Base-by-base conservation (phyloP, 2,329 filamentous ascomycete species). In the Diaporthe australafricana region DNA sequence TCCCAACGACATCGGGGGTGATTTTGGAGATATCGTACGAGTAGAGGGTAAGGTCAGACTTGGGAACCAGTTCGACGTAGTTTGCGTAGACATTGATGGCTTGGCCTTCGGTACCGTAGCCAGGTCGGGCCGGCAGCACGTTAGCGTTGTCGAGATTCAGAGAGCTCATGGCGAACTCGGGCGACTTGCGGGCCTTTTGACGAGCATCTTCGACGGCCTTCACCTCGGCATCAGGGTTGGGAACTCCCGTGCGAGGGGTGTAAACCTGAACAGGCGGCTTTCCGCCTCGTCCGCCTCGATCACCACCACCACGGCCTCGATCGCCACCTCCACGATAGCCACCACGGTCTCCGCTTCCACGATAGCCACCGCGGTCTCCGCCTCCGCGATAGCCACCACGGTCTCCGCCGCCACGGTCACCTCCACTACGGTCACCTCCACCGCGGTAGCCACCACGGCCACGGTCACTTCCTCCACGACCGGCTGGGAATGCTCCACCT, bases 31-130 rank as follows among this genome's bases (percentile, higher is more conserved):
- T 57, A 38, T 74, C 70, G 68, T 78, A 78, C 3, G 73, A 73
- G 60, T 77, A 73, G 11, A 79, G 56, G 0, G 74, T 72, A 0
- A 78, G 67, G 40, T 75, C 32, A 5, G 71, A 38, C 1, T 70
- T 25, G 5, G 74, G 57, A 0, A 71, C 30, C 12, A 79, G 48
- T 65, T 75, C 67, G 32, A 77, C 70, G 45, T 79, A 79, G 72
- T 79, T 79, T 62, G 76, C 75, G 71, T 75, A 78, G n/a, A 79
- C 74, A 0, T 42, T 69, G 12, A 78, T 73, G 9, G 30, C 3
- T 0, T 14, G 17, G n/a, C 76, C 75, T 27, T 71, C 56, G 1
- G 72, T 76, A 38, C 76, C 77, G 67, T 76, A 78, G 5, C 63
- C 72, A 2, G 77, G 77, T 6, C 77, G 77, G 11, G 70, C 42